Base-by-base conservation (phyloP, 2,329 filamentous ascomycete species). In the Epichloe brachyelytri region DNA sequence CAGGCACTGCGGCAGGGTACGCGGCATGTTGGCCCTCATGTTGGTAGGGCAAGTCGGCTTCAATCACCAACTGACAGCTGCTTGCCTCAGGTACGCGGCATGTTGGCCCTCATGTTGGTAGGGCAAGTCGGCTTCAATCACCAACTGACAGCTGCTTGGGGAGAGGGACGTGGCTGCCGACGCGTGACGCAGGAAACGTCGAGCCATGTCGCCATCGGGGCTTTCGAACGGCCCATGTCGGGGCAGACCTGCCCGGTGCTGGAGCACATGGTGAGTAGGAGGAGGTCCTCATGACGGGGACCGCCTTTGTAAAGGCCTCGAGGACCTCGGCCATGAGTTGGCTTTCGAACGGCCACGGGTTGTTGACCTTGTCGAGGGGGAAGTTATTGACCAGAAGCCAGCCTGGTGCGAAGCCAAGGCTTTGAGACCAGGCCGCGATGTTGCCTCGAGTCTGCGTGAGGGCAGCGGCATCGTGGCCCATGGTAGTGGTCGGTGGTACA, bases 201-300 rank as follows among this genome's bases (percentile, higher is more conserved):
- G 30, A 26, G 19, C 15, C 12, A 5, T 26, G 2, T 46, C n/a
- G 44, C 10, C 44, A n/a, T 38, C 7, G 15, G 15, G 8, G 30
- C 14, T n/a, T n/a, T n/a, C n/a, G n/a, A n/a, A n/a, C n/a, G n/a
- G n/a, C n/a, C n/a, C n/a, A 46, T 46, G 7, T 11, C 4, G 10
- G 17, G 44, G n/a, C 17, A 34, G 30, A 46, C n/a, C 11, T 46
- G 30, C 30, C 44, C 44, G 15, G 10, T 20, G 26, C 6, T 15
- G 26, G 44, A 34, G 30, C 44, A 46, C 44, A 46, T 46, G 20
- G 44, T 46, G 30, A 46, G 44, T 7, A 46, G n/a, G 26, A 46
- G 44, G 10, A 46, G 44, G 15, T 46, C 15, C 30, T 34, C 44
- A 2, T 36, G 30, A 12, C 4, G 26, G 17, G 5, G 3, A 0